Evolutionary conservation across 345 rosid species (phyloP).

Genomic region (Hirschfeldia incana): DNA sequence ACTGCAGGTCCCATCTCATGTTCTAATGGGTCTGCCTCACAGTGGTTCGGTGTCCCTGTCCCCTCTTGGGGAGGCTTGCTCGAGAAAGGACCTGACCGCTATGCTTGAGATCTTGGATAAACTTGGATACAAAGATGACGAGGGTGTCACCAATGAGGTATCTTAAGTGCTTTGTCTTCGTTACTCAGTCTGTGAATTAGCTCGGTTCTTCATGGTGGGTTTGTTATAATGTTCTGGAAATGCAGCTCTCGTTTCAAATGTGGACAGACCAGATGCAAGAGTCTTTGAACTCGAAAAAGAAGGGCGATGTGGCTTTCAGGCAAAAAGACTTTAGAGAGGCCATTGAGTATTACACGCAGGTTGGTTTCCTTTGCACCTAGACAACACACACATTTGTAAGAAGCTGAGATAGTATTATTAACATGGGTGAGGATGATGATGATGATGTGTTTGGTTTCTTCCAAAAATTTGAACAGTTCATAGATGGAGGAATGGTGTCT

Average conservation of each 20-base stretch:
- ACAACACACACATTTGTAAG: not conserved
- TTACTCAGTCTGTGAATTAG: not conserved
- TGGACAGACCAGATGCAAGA: constrained; percentile 98
- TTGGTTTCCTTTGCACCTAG: constrained; percentile 22
- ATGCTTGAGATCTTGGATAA: constrained; percentile 84
- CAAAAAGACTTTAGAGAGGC: constrained; percentile 78
- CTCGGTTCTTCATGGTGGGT: not conserved
- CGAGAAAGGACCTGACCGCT: constrained; percentile 88
- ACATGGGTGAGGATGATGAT: too few species aligned
- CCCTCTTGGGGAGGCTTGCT: constrained; percentile 83
- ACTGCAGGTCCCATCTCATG: constrained; percentile 83
- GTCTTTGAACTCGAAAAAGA: constrained; percentile 80
- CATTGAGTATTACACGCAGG: constrained; percentile 78
- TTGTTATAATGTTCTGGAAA: constrained; percentile 15
- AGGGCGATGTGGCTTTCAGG: constrained; percentile 84
- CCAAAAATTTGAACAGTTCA: constrained; percentile 54
- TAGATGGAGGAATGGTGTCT: constrained; percentile 79
- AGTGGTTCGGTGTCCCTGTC: constrained; percentile 58
- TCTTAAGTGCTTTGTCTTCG: not conserved
- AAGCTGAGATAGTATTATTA: not conserved
- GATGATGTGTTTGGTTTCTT: not conserved
- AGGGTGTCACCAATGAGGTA: constrained; percentile 88
- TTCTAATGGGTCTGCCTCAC: constrained; percentile 75
- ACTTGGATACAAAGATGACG: constrained; percentile 89
- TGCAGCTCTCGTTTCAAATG: constrained; percentile 90